Evolutionary conservation across 169 alveolate species (phyloP), one percentile per base, ranked within the genome.

Genomic region (Eimeria brunetti): DNA sequence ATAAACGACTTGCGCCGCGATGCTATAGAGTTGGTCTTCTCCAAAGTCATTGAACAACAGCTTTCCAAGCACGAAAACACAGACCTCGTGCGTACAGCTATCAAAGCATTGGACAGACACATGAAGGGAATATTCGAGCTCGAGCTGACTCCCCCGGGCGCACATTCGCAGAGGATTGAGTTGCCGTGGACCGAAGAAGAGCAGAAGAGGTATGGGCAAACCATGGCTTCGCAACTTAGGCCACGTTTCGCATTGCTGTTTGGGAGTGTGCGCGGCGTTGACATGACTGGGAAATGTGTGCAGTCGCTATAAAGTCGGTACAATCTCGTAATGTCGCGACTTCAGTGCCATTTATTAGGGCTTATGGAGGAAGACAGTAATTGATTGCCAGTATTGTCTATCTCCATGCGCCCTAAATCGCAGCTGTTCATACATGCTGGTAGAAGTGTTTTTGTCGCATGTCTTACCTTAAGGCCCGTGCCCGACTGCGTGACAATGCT

Each of bases 101-200:
- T 90, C 22, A 90, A 76, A 51, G 85, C 86, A 24, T 73, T 90
- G 64, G 95, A 90, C 81, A 33, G 95, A 30, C 89, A 90, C 95
- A 4, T 90, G 67, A 36, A 67, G 78, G 75, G 46, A 16, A 60
- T 90, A 30, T 90, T 90, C n/a, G 83, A 46, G n/a, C 64, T 90
- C n/a, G 91, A 73, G 38, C 5, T 58, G 51, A 14, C 94, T 18
- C 71, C 64, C 38, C 36, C 36, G 46, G 84, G 7, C 24, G 81
- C 85, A 11, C 30, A 56, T 36, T 22, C 58, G 3, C 64, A 41
- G 62, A 80, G 51, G 85, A 51, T 27, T 11, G 91, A 91, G 38
- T 3, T 38, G 78, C 60, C 91, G 5, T 91, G 95, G 95, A 91
- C 96, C 53, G 75, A 44, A 30, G 91, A 84, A 18, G 94, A 94